These are phyloP conservation scores for Macrolepiota albuminosa DNA, from an alignment of 768 basidiomycete genomes.

Conservation along the genomic window DNA sequence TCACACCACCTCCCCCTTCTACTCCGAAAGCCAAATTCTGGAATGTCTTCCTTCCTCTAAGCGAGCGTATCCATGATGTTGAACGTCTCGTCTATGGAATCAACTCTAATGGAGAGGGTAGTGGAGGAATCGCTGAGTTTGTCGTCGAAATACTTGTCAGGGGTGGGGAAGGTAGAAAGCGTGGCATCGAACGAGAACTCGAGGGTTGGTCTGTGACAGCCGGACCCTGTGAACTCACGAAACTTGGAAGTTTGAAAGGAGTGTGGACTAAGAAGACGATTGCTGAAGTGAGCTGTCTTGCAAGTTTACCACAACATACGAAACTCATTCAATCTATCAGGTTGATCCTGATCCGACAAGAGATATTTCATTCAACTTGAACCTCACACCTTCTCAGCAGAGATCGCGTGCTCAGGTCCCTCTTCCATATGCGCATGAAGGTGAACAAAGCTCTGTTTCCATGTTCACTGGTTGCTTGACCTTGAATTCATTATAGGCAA, in stretches of 20 bases:
- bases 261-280: conserved; percentile 36
- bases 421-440: conserved; percentile 87
- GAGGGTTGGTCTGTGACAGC: conserved; percentile 53
- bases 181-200: conserved; percentile 52
- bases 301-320: neutral
- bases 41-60: conserved; percentile 68
- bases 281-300: conserved; percentile 25
- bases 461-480: neutral
- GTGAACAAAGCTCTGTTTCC: conserved; percentile 27
- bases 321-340: conserved; percentile 13
- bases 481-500: conserved; percentile 25
- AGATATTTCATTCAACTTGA: conserved; percentile 83
- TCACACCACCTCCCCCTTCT: conserved; percentile 64
- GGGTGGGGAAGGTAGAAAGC: conserved; percentile 40
- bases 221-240: conserved; percentile 41
- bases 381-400: conserved; percentile 77
- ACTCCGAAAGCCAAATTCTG: conserved; percentile 71
- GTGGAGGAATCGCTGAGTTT: conserved; percentile 41
- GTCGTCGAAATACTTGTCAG: conserved; percentile 60
- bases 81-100: conserved; percentile 57
- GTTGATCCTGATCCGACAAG: conserved; percentile 55
- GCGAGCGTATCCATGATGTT: conserved; percentile 55
- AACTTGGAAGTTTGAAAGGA: conserved; percentile 48
- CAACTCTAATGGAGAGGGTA: conserved; percentile 39
- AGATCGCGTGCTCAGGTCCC: conserved; percentile 77